Conservation (phyloP, 805 yeast genomes). For the Isabelozyma rhagii region DNA sequence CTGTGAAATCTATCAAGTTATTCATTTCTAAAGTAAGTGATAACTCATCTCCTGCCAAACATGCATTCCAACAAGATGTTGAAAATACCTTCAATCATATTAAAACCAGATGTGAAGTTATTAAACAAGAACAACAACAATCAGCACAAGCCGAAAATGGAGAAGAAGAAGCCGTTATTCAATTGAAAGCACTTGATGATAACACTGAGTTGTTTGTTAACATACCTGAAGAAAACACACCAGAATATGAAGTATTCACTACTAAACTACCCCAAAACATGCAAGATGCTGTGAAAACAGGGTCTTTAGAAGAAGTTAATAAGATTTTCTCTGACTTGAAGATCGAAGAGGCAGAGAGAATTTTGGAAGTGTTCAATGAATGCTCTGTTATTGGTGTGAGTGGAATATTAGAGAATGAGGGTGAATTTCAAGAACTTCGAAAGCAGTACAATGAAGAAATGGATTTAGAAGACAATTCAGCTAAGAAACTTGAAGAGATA, state of each 20-base stretch:
- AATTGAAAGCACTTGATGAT: slow-evolving; percentile 85
- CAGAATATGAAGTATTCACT: slow-evolving; percentile 54
- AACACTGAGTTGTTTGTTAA: slow-evolving; percentile 68
- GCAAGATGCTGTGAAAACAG: slow-evolving; percentile 74
- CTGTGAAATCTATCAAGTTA: slow-evolving; percentile 49
- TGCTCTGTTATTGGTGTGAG: slow-evolving; percentile 83
- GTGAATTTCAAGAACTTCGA: slow-evolving; percentile 56
- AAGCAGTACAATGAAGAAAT: slow-evolving; percentile 42
- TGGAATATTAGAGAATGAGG: slow-evolving; percentile 69
- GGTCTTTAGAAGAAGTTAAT: slow-evolving; percentile 74
- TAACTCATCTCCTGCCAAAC: slow-evolving; percentile 54
- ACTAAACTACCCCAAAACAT: slow-evolving; percentile 55
- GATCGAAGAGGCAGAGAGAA: slow-evolving; percentile 74
- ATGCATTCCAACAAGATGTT: slow-evolving; percentile 72
- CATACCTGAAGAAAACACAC: slow-evolving; percentile 58
- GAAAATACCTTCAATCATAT: slow-evolving; percentile 74
- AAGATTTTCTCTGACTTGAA: slow-evolving; percentile 71
- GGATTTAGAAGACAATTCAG: slow-evolving; percentile 7
- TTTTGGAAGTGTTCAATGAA: slow-evolving; percentile 70
- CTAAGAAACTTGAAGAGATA: slow-evolving; percentile 4
- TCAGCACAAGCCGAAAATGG: slow-evolving; percentile 21
- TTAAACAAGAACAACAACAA: slow-evolving; percentile 49
- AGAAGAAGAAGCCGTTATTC: slow-evolving; percentile 75
- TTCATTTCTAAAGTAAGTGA: slow-evolving; percentile 65
- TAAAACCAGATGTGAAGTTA: slow-evolving; percentile 64